phyloP scores from a whole-genome alignment of 2,329 filamentous ascomycete species.

The Sphaerulina musiva region DNA sequence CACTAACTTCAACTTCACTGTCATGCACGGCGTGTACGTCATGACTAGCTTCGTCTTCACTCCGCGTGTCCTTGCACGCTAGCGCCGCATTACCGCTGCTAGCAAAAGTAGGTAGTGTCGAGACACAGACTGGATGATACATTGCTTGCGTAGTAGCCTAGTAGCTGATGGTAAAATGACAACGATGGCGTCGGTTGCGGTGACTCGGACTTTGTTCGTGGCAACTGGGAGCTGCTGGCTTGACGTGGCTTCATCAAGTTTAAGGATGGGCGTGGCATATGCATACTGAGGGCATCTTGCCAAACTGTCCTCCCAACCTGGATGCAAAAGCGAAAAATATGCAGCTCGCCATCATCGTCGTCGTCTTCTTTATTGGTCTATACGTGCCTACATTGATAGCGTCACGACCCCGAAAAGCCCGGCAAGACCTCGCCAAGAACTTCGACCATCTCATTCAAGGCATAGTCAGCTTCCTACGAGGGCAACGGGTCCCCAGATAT shows the following conservation, averaged over 20 bases:
- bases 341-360: slow-evolving; percentile 18
- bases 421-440: slow-evolving; percentile 8
- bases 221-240: too few species aligned
- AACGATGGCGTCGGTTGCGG: too few species aligned
- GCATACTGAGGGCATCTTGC: too few species aligned
- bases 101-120: background rate
- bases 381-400: slow-evolving; percentile 15
- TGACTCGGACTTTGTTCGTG: too few species aligned
- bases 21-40: slow-evolving; percentile 3
- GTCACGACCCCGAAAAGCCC: slow-evolving; percentile 13
- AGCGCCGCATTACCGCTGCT: background rate
- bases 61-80: background rate
- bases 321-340: background rate
- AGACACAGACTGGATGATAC: slow-evolving; percentile 7
- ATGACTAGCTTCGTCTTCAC: slow-evolving; percentile 1
- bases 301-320: background rate
- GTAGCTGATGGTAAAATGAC: too few species aligned
- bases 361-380: slow-evolving; percentile 18
- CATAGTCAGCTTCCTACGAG: background rate
- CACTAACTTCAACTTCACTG: too few species aligned
- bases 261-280: too few species aligned
- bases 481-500: background rate
- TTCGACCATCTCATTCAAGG: slow-evolving; percentile 2
- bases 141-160: slow-evolving; percentile 2
- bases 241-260: too few species aligned